Conservation (phyloP, 2,329 filamentous ascomycete genomes). For the Neoscytalidium dimidiatum region DNA sequence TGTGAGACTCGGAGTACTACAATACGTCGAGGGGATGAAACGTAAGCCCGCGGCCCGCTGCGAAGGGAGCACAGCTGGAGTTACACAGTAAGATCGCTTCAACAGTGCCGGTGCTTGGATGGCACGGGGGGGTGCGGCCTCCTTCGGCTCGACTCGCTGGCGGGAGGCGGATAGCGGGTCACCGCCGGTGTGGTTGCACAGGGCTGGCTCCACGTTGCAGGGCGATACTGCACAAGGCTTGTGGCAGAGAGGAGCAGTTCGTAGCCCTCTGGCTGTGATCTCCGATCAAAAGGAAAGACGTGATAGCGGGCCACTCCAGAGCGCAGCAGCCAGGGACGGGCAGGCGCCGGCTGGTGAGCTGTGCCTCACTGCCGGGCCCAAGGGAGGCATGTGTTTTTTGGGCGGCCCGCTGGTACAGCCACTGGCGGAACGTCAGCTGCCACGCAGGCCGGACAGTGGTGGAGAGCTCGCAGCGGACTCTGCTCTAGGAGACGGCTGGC, state of each 20-base stretch:
- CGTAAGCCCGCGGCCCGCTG: conserved; percentile 5
- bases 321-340: neutral
- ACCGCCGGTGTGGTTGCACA: conserved; percentile 11
- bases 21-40: conserved; percentile 6
- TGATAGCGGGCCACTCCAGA: neutral
- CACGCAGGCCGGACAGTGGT: neutral
- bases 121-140: conserved; percentile 6
- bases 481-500: neutral
- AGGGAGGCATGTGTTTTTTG: neutral
- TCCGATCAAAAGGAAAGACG: conserved; percentile 14
- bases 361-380: neutral
- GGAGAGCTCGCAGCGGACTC: too few species aligned
- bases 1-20: conserved; percentile 2
- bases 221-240: conserved; percentile 11
- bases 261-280: neutral
- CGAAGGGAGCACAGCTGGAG: neutral
- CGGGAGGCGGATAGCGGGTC: conserved; percentile 3
- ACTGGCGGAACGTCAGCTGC: conserved; percentile 6
- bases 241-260: neutral
- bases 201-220: conserved; percentile 19
- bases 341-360: neutral
- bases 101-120: neutral
- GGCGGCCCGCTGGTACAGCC: neutral
- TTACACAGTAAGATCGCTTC: conserved; percentile 2
- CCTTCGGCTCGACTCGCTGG: conserved; percentile 10